Evolutionary conservation across 805 yeast genomes (phyloP).

Genomic region (Ogataea paraovalis): DNA sequence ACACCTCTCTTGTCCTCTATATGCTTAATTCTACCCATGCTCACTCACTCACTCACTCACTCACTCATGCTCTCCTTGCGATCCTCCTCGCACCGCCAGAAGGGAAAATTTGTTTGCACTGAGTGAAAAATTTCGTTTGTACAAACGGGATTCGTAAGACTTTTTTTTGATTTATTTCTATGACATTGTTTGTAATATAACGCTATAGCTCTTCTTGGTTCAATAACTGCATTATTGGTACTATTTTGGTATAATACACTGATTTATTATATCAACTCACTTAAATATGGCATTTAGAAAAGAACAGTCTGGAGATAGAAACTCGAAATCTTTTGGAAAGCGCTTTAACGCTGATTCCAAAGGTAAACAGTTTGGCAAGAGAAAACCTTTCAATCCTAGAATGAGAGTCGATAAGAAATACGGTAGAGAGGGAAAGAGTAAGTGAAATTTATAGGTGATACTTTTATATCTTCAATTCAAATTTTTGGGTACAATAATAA

Average conservation of each 20-base stretch:
- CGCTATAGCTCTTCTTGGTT: too few species aligned
- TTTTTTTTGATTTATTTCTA: constrained; percentile 1
- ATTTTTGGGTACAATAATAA: too few species aligned
- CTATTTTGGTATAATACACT: neutral
- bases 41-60: neutral
- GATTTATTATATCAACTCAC: neutral
- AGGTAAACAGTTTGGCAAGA: neutral
- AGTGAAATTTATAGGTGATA: constrained; percentile 4
- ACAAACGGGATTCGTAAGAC: neutral
- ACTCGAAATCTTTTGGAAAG: neutral
- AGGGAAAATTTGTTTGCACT: neutral
- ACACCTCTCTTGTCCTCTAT: too few species aligned
- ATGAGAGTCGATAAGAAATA: constrained; percentile 9
- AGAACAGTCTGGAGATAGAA: neutral
- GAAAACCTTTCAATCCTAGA: constrained; percentile 5
- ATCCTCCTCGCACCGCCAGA: neutral
- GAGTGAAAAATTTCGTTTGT: neutral
- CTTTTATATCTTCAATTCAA: neutral
- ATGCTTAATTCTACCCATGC: too few species aligned
- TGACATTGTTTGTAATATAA: too few species aligned
- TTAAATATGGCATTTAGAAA: neutral
- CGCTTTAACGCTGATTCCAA: neutral
- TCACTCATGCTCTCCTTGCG: neutral
- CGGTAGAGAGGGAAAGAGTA: constrained; percentile 30
- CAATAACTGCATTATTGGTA: too few species aligned